These are phyloP conservation scores for Zasmidium cellare DNA, from an alignment of 2,329 filamentous ascomycete genomes.

Conservation along the genomic window DNA sequence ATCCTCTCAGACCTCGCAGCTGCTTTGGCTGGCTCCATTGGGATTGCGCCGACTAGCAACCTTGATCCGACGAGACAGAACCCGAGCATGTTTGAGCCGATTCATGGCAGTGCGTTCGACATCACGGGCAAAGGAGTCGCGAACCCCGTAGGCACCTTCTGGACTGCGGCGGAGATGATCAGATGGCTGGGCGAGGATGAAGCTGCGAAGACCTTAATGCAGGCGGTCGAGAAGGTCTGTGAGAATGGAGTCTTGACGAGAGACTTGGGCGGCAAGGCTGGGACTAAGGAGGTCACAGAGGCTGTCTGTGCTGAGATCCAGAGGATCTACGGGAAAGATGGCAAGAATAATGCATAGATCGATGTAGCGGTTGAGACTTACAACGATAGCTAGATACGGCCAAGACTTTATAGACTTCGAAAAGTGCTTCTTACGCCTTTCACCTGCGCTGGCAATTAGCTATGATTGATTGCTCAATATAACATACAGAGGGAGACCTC, in stretches of 20 bases:
- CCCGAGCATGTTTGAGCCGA: constrained; percentile 64
- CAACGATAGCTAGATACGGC: no score
- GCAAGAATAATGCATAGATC: not conserved
- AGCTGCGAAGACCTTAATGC: constrained; percentile 52
- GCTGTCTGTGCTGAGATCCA: constrained; percentile 44
- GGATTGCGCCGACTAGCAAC: constrained; percentile 70
- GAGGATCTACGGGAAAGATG: constrained; percentile 7
- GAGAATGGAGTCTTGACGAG: constrained; percentile 54
- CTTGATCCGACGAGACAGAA: constrained; percentile 63
- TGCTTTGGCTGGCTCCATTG: constrained; percentile 69
- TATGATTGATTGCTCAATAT: no score
- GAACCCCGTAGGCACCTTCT: constrained; percentile 61
- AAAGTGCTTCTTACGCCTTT: no score
- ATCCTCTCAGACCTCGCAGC: constrained; percentile 71
- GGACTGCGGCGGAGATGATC: constrained; percentile 61
- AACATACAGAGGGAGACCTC: no score
- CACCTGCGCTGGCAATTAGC: no score
- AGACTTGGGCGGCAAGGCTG: constrained; percentile 53
- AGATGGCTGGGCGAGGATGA: constrained; percentile 57
- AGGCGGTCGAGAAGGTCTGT: constrained; percentile 55
- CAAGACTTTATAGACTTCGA: no score
- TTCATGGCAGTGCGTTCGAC: constrained; percentile 58
- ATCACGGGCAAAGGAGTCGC: constrained; percentile 62
- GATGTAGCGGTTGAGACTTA: no score
- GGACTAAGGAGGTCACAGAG: constrained; percentile 45